Conservation (phyloP, 257 asterid species). For the Primulina eburnea region DNA sequence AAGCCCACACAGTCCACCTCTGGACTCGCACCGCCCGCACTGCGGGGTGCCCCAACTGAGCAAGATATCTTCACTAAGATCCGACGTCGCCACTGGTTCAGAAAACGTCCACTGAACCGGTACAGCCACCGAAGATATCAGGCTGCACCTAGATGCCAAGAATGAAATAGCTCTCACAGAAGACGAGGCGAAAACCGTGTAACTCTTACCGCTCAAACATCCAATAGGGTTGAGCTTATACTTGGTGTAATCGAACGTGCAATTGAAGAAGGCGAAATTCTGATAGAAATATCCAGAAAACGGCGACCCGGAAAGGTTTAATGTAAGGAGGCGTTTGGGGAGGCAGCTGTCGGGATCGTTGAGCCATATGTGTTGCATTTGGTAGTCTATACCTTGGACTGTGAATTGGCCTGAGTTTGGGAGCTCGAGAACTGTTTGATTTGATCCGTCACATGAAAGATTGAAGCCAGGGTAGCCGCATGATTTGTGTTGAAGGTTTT, state of each 20-base stretch:
- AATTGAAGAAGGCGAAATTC: conserved; percentile 42
- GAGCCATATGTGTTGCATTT: conserved; percentile 43
- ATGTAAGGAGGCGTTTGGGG: conserved; percentile 41
- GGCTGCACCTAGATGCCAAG: conserved; percentile 33
- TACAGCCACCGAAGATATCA: conserved; percentile 39
- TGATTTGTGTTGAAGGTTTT: conserved; percentile 26
- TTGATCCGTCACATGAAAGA: conserved; percentile 38
- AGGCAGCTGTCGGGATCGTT: conserved; percentile 55
- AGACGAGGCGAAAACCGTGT: conserved; percentile 48
- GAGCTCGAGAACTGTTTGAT: conserved; percentile 35
- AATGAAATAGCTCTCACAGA: conserved; percentile 18
- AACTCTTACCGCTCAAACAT: conserved; percentile 47
- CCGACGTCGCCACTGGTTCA: conserved; percentile 40
- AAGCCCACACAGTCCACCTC: conserved; percentile 43
- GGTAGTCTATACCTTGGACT: conserved; percentile 41
- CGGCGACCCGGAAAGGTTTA: conserved; percentile 57
- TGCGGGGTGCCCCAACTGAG: conserved; percentile 42
- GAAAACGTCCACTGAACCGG: conserved; percentile 45
- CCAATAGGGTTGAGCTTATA: conserved; percentile 32
- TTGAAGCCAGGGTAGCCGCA: conserved; percentile 63
- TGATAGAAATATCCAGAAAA: conserved; percentile 33
- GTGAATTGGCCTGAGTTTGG: conserved; percentile 38
- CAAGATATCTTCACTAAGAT: conserved; percentile 40
- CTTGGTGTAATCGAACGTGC: conserved; percentile 32
- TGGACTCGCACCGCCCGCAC: conserved; percentile 49